Evolutionary conservation across 306 rosid genomes (phyloP).

Genomic region (Rosa lucieae): DNA sequence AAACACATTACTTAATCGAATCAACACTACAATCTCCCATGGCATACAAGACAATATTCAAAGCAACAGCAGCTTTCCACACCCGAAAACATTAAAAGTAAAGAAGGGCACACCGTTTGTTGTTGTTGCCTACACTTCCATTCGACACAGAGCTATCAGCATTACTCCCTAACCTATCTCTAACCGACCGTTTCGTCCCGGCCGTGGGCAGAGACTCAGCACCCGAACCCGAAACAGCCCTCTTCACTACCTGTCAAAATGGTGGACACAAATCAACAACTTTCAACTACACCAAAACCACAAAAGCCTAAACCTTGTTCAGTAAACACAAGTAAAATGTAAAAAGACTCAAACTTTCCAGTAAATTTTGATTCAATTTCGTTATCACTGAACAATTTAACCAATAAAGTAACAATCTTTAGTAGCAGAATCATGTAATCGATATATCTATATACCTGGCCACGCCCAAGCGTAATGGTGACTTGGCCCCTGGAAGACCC

Average conservation of each 20-base stretch:
- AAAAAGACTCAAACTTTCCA: not conserved
- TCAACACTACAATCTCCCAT: not conserved
- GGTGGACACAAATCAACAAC: slow-evolving; percentile 20
- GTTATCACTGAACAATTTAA: not conserved
- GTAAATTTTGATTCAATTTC: not conserved
- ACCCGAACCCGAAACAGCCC: slow-evolving; percentile 44
- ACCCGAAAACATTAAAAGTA: not conserved
- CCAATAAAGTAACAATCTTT: not conserved
- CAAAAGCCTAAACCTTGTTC: slow-evolving; percentile 2
- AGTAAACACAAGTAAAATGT: not conserved
- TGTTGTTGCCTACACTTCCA: slow-evolving; percentile 43
- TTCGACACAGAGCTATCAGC: slow-evolving; percentile 42
- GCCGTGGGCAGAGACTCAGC: slow-evolving; percentile 42
- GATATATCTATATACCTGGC: slow-evolving; percentile 52
- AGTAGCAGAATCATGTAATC: not conserved
- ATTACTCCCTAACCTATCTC: slow-evolving; percentile 81
- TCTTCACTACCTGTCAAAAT: slow-evolving; percentile 71
- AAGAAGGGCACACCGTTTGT: slow-evolving; percentile 62
- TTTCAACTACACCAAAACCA: slow-evolving; percentile 6
- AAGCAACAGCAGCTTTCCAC: not conserved
- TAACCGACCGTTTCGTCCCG: slow-evolving; percentile 81
- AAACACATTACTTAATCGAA: not conserved
- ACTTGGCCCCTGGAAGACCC: slow-evolving; percentile 69
- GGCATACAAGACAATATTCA: not conserved
- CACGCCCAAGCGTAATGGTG: slow-evolving; percentile 91